phyloP scores from a whole-genome alignment of 306 rosid species.

The Trifolium fragiferum region DNA sequence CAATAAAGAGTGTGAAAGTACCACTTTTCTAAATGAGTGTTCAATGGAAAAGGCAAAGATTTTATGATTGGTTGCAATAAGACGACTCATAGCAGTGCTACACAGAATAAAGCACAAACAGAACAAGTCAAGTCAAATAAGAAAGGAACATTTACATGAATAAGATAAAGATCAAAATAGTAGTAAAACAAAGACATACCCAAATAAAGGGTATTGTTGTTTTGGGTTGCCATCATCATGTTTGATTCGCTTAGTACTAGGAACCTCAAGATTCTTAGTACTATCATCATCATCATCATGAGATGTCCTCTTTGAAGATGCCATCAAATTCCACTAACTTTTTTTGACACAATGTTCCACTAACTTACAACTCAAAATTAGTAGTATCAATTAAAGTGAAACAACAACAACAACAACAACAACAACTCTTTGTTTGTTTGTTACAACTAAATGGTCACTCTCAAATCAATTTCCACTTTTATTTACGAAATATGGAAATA shows the following conservation, averaged over 20 bases:
- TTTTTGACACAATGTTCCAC: not conserved
- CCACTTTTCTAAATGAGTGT: slow-evolving; percentile 39
- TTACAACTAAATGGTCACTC: no score
- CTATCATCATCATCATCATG: not conserved
- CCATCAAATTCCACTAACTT: slow-evolving; percentile 47
- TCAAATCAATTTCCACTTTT: no score
- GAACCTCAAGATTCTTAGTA: not conserved
- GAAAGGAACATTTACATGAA: slow-evolving; percentile 3
- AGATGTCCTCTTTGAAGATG: slow-evolving; percentile 39
- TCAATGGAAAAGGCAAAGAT: slow-evolving; percentile 8
- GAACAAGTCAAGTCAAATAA: not conserved
- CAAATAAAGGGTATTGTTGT: not conserved
- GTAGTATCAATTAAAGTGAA: not conserved
- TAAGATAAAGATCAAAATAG: not conserved
- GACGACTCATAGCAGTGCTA: slow-evolving; percentile 16
- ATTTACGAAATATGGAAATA: no score
- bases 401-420: no score
- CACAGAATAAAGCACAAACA: slow-evolving; percentile 24
- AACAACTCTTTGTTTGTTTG: no score
- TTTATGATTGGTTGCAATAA: not conserved
- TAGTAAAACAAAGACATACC: not conserved
- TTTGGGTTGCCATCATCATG: not conserved
- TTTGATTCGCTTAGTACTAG: slow-evolving; percentile 32
- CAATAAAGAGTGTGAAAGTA: not conserved
- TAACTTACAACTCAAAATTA: not conserved